These are phyloP conservation scores for Pichia phayaonensis DNA, from an alignment of 805 yeast genomes.

Conservation along the genomic window DNA sequence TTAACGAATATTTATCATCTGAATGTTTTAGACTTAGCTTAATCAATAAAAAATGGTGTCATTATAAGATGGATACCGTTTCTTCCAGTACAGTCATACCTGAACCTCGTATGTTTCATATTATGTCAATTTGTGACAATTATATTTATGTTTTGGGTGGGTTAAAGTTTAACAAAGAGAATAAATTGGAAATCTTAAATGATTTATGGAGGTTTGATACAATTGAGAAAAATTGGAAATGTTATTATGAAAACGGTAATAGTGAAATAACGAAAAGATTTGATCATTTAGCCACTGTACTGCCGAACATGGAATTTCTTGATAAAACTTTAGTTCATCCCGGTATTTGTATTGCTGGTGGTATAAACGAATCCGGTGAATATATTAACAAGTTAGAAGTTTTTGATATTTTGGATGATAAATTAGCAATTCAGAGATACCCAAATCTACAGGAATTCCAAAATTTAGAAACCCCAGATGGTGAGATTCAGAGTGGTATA, in stretches of 20 bases:
- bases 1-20: slow-evolving; percentile 41
- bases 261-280: slow-evolving; percentile 30
- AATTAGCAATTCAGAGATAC: neutral
- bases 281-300: slow-evolving; percentile 43
- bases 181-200: slow-evolving; percentile 38
- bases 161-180: slow-evolving; percentile 33
- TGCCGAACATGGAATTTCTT: slow-evolving; percentile 32
- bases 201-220: slow-evolving; percentile 67
- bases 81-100: slow-evolving; percentile 20
- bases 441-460: neutral
- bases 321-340: slow-evolving; percentile 32
- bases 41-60: slow-evolving; percentile 50
- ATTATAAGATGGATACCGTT: slow-evolving; percentile 26
- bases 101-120: slow-evolving; percentile 50
- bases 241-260: slow-evolving; percentile 35
- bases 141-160: slow-evolving; percentile 63
- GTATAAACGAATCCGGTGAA: slow-evolving; percentile 32
- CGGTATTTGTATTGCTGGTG: slow-evolving; percentile 50
- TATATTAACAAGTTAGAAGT: slow-evolving; percentile 30
- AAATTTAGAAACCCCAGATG: neutral
- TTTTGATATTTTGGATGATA: slow-evolving; percentile 34
- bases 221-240: slow-evolving; percentile 44
- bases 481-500: neutral
- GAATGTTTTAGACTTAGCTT: slow-evolving; percentile 57
- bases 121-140: slow-evolving; percentile 43